Evolutionary conservation across 1,284 basidiomycete species (phyloP).

Genomic region (Ceratobasidium sp.): DNA sequence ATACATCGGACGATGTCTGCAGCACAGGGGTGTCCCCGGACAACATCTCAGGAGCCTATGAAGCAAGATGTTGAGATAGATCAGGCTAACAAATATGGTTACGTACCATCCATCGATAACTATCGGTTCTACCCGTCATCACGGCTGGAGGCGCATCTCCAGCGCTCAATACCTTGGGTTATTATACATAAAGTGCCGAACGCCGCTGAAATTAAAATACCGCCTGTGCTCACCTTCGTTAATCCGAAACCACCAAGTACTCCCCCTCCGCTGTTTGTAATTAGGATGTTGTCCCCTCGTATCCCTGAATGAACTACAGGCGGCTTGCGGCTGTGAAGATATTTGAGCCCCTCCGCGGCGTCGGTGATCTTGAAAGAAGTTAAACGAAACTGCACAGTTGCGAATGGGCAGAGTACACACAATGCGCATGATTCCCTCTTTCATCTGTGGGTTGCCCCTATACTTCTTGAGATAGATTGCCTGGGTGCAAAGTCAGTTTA

Average conservation of each 20-base stretch:
- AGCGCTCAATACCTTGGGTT: no score
- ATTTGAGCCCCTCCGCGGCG: slow-evolving; percentile 37
- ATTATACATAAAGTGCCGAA: no score
- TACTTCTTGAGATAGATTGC: slow-evolving; percentile 27
- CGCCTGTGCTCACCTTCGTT: slow-evolving; percentile 28
- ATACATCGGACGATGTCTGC: slow-evolving; percentile 33
- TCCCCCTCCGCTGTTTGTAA: slow-evolving; percentile 28
- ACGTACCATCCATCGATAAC: slow-evolving; percentile 34
- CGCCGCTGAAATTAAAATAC: no score
- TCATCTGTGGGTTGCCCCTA: slow-evolving; percentile 18
- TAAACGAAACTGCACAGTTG: no score
- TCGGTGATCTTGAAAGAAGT: slow-evolving; percentile 43
- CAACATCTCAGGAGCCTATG: slow-evolving; percentile 39
- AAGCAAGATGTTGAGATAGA: neutral
- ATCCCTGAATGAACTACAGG: slow-evolving; percentile 43
- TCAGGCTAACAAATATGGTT: neutral
- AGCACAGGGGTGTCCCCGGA: slow-evolving; percentile 13
- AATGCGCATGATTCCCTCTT: slow-evolving; percentile 34
- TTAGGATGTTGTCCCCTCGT: slow-evolving; percentile 38
- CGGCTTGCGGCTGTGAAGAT: slow-evolving; percentile 24
- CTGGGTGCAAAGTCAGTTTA: neutral
- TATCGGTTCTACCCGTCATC: slow-evolving; percentile 44
- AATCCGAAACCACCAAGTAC: slow-evolving; percentile 42
- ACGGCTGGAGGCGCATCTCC: neutral
- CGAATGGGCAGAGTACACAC: no score